Conservation (phyloP, 225 moss, liverwort and hornwort species). For the Sphagnum tenellum region DNA sequence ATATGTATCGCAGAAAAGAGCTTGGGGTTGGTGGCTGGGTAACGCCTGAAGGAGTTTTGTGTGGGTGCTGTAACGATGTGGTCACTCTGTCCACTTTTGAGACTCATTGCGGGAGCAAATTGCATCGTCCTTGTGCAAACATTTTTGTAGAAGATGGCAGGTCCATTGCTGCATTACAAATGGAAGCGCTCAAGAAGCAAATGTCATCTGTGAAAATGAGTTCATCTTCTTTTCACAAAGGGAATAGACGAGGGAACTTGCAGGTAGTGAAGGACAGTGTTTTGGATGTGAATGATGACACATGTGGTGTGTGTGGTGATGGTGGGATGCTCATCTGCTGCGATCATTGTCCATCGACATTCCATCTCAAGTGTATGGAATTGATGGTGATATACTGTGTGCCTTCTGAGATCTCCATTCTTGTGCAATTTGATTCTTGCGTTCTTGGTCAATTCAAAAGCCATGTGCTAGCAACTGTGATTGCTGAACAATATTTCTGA, state of each 20-base stretch:
- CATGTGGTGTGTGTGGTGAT: conserved; percentile 90
- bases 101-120: conserved; percentile 89
- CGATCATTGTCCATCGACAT: conserved; percentile 95
- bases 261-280: conserved; percentile 3
- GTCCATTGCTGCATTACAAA: conserved; percentile 68
- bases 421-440: no score
- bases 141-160: conserved; percentile 70
- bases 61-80: conserved; percentile 61
- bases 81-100: conserved; percentile 84
- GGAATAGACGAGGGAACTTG: no score
- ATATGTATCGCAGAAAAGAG: conserved; percentile 60
- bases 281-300: conserved; percentile 74
- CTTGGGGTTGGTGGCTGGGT: conserved; percentile 55
- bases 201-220: no score
- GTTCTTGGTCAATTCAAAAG: no score
- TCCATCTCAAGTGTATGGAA: conserved; percentile 70
- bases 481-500: no score
- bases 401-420: no score
- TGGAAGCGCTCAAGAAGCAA: conserved; percentile 47
- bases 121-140: conserved; percentile 89
- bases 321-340: conserved; percentile 85
- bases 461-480: no score
- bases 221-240: no score
- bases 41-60: conserved; percentile 68
- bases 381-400: conserved; percentile 31